Percentiles rank a stretch among this genome's conserved stretches.
Evolutionary conservation across 345 rosid genomes (phyloP).

Genomic region (Arabidopsis suecica): DNA sequence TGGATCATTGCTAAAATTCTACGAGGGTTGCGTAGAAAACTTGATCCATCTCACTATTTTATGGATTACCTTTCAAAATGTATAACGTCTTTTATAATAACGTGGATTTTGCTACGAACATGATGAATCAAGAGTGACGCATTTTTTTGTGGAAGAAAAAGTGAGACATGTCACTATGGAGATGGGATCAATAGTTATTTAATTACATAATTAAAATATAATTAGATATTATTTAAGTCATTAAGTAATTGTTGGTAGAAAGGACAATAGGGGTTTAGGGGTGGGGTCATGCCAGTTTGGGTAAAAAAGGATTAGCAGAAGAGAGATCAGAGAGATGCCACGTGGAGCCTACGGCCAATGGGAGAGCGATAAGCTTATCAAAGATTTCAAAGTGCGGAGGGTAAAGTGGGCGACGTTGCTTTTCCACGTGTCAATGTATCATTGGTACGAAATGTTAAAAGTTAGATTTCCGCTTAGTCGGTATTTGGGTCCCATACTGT

Average conservation of each 20-base stretch:
- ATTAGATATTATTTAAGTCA: background rate
- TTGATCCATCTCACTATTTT: background rate
- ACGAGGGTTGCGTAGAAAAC: constrained; percentile 28
- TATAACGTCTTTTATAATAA: too few species aligned
- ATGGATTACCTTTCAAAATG: background rate
- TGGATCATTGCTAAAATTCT: background rate
- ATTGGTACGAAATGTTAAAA: constrained; percentile 3
- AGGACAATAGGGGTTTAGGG: background rate
- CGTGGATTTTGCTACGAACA: too few species aligned
- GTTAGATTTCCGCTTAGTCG: constrained; percentile 37
- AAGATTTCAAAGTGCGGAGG: constrained; percentile 25
- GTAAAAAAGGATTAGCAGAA: constrained; percentile 10
- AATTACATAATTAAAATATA: background rate
- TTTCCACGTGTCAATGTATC: constrained; percentile 29
- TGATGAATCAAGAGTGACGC: background rate
- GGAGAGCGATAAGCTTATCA: constrained; percentile 48
- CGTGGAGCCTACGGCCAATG: constrained; percentile 28
- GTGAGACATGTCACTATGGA: background rate
- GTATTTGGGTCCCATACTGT: constrained; percentile 26
- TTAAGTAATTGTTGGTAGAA: constrained; percentile 31
- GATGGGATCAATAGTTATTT: constrained; percentile 3
- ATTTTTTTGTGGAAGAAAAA: constrained; percentile 5
- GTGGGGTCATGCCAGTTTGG: constrained; percentile 40
- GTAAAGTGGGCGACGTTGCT: constrained; percentile 35
- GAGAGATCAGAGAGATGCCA: constrained; percentile 18